Base-by-base conservation (phyloP, 2,329 filamentous ascomycete species). In the Aspergillus sp. region DNA sequence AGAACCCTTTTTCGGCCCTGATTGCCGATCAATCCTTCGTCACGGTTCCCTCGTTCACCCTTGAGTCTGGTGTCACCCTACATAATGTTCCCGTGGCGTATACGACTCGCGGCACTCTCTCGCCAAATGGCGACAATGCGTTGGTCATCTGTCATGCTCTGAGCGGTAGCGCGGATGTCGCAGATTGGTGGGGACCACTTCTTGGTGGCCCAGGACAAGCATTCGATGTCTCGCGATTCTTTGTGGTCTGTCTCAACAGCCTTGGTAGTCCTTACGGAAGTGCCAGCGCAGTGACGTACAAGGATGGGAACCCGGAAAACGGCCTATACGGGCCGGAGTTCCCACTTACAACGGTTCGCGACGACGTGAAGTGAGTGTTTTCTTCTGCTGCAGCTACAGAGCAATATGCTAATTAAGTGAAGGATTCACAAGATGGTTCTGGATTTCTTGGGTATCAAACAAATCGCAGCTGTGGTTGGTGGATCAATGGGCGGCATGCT, bases 321-420 rank as follows among this genome's bases (percentile, higher is more conserved):
- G 93, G 87, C 19, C 86, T 86, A 69, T 99, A 99, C 73, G 95
- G 95, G 0, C 95, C 95, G 1, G 95, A 99, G 73, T 99, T 99
- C 69, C 95, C 95, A 51, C 81, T 99, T 66, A 97, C 95, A 1
- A 98, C 95, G 0, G 92, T 99, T 66, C 85, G 94, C 67, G 95
- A 99, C 75, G 95, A 99, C 80, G 94, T 98, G 57, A 93, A 91
- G 91, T 95, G 80, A 81, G 90, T 66, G 8, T 17, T 8, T 17
- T 2, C 54, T 22, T 34, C 25, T 19, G 3, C 13, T n/a, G 3
- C 23, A 17, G 34, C 1, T 34, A 9, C 43, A 4, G 38, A 25
- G n/a, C 6, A 15, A 9, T 15, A n/a, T 17, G 25, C 60, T 72
- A 23, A 66, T 46, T 34, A 46, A 31, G 51, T 30, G 48, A 66